Percentiles rank a stretch among this genome's conserved stretches.
These are phyloP conservation scores for Cladophialophora bantiana DNA, from an alignment of 2,329 filamentous ascomycete genomes.

Conservation along the genomic window DNA sequence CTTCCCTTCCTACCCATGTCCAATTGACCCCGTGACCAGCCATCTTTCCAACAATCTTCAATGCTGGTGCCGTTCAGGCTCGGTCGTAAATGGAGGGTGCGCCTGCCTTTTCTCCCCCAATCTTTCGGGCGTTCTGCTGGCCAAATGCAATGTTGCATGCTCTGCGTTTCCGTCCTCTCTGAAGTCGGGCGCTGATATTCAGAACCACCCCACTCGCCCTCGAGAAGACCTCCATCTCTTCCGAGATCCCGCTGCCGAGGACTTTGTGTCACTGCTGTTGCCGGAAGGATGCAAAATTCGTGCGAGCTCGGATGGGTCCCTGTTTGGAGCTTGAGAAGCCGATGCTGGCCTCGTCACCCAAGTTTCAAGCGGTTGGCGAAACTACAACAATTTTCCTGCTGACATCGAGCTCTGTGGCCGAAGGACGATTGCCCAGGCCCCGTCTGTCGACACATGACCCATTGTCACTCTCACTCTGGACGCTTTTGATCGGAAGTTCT, in stretches of 20 bases:
- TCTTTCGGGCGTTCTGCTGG: conserved; percentile 12
- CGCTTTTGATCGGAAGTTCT: not conserved
- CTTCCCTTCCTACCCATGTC: not conserved
- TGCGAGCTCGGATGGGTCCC: not conserved
- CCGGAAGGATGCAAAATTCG: not conserved
- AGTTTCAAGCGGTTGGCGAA: not conserved
- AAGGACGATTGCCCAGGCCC: not conserved
- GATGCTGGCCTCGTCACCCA: not conserved
- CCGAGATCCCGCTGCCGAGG: conserved; percentile 4
- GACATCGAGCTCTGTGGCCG: not conserved
- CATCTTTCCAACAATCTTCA: not conserved
- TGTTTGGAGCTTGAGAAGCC: not conserved
- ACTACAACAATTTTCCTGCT: not conserved
- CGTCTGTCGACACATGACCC: not conserved
- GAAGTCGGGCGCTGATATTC: conserved; percentile 14
- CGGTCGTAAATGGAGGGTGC: not conserved
- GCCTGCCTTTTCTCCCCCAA: conserved; percentile 1
- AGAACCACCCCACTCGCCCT: conserved; percentile 13
- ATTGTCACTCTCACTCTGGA: not conserved
- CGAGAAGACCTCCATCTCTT: conserved; percentile 6
- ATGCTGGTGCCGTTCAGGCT: not conserved
- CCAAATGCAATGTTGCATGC: conserved; percentile 1
- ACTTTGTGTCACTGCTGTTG: conserved; percentile 6
- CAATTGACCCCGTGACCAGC: not conserved
- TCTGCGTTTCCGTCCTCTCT: not conserved